phyloP scores from a whole-genome alignment of 176 grass and related monocot genomes.

The Cymbopogon citratus region DNA sequence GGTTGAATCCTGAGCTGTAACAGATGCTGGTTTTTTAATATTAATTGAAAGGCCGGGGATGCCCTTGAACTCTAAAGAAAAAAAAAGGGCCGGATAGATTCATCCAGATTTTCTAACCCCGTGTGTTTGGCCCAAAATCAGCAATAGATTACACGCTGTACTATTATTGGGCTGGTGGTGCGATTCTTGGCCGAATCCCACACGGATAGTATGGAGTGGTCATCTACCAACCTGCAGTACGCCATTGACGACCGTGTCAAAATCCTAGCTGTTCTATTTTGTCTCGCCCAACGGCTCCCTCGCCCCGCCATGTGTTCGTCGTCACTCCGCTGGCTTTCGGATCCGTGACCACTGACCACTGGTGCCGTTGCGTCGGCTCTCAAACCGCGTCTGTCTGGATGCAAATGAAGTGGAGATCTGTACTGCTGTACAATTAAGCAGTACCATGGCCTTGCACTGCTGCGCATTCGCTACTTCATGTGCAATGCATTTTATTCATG shows the following conservation, averaged over 20 bases:
- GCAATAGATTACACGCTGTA: background rate
- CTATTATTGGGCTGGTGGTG: constrained; percentile 9
- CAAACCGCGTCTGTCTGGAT: background rate
- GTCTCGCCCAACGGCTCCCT: constrained; percentile 6
- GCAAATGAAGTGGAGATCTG: background rate
- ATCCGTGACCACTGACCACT: constrained; percentile 25
- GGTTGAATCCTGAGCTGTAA: too few species aligned
- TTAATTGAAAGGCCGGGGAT: too few species aligned
- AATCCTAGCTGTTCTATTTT: constrained; percentile 39
- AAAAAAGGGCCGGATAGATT: background rate
- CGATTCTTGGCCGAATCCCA: constrained; percentile 32
- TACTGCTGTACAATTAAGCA: background rate
- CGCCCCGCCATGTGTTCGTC: background rate
- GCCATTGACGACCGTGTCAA: constrained; percentile 29
- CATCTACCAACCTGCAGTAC: constrained; percentile 24
- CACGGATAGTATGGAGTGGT: constrained; percentile 21
- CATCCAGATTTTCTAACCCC: background rate
- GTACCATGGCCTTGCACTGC: background rate
- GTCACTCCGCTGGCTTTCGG: background rate
- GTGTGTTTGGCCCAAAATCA: constrained; percentile 29
- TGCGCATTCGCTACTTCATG: background rate
- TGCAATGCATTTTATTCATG: background rate
- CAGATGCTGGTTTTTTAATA: too few species aligned
- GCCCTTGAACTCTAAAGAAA: too few species aligned
- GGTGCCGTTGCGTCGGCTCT: background rate